These are phyloP conservation scores for Leucoagaricus sp. DNA, from an alignment of 1,284 basidiomycete species.

Conservation along the genomic window DNA sequence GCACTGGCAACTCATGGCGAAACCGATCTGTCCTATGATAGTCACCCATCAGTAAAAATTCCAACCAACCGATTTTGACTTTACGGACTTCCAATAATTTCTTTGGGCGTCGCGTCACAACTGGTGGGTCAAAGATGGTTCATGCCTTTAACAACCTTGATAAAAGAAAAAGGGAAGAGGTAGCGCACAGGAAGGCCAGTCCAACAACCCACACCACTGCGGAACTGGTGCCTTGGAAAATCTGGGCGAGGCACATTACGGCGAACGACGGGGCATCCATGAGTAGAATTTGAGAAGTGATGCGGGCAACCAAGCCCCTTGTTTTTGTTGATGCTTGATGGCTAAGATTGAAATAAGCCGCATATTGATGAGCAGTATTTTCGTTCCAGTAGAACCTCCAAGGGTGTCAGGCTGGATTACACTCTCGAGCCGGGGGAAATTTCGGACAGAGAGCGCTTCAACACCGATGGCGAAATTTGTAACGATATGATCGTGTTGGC, in stretches of 20 bases:
- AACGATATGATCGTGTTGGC: too few relatives aligned
- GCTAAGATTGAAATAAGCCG: too few relatives aligned
- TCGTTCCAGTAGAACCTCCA: too few relatives aligned
- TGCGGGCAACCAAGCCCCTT: conserved; percentile 57
- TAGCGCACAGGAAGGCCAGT: conserved; percentile 68
- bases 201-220: conserved; percentile 79
- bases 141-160: background rate
- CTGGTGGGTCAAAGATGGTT: conserved; percentile 32
- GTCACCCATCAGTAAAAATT: background rate
- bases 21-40: conserved; percentile 63
- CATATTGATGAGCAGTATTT: too few relatives aligned
- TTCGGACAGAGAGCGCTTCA: too few relatives aligned
- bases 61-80: conserved; percentile 1
- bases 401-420: too few relatives aligned
- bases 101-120: conserved; percentile 68
- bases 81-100: conserved; percentile 58
- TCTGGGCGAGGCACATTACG: conserved; percentile 72
- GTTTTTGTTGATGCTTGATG: too few relatives aligned
- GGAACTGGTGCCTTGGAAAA: conserved; percentile 72
- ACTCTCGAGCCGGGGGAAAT: too few relatives aligned
- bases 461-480: too few relatives aligned
- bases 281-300: conserved; percentile 66
- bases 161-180: conserved; percentile 12
- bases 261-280: conserved; percentile 76
- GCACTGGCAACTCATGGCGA: conserved; percentile 71